Conservation (phyloP, 768 basidiomycete genomes). For the Suillus plorans region DNA sequence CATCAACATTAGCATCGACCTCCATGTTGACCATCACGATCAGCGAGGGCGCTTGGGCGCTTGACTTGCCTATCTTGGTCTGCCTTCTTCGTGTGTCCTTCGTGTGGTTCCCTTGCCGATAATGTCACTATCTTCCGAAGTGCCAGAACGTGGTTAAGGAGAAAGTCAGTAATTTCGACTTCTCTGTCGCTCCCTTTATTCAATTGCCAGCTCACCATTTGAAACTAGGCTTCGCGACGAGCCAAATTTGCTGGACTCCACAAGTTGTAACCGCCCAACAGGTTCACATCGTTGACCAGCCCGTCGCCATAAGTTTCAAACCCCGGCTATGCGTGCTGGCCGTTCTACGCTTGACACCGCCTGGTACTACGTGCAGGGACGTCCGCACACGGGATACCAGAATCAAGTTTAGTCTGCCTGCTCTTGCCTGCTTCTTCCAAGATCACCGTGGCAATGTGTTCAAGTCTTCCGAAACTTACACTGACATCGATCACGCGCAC, state of each 20-base stretch:
- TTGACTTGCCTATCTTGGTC: constrained; percentile 5
- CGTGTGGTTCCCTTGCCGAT: constrained; percentile 1
- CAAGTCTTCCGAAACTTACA: neutral
- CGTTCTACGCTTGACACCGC: neutral
- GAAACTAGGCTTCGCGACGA: neutral
- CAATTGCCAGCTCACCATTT: constrained; percentile 1
- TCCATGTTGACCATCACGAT: neutral
- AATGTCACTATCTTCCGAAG: neutral
- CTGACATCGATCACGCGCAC: neutral
- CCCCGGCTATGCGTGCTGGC: neutral
- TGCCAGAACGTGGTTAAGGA: neutral
- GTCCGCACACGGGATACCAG: neutral
- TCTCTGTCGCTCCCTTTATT: neutral
- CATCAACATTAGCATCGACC: neutral
- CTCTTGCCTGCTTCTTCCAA: neutral
- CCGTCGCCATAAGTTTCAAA: neutral
- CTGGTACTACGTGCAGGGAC: neutral
- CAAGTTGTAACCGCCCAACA: neutral
- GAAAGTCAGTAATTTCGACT: neutral
- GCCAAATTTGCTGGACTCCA: neutral
- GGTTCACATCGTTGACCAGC: neutral
- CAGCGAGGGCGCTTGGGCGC: neutral
- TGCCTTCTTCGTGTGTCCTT: neutral
- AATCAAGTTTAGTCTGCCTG: neutral
- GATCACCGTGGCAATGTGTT: neutral